Percentiles rank a stretch among this genome's conserved stretches.
phyloP scores from a whole-genome alignment of 306 rosid species.

The Vigna radiata region DNA sequence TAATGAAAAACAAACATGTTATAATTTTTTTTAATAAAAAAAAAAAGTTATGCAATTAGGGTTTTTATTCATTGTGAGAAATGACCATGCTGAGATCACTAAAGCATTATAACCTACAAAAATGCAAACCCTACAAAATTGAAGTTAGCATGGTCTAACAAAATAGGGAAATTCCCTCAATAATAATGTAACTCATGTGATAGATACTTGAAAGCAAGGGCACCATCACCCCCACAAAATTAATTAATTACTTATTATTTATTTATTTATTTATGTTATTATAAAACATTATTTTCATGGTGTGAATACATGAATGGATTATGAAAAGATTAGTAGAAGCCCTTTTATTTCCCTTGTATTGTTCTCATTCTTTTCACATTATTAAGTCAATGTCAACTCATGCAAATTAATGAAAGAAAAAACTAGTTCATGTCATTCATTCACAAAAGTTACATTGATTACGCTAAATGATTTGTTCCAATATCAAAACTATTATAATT shows the following conservation, averaged over 20 bases:
- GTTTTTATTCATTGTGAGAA: not conserved
- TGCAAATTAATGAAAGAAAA: not conserved
- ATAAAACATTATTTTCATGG: not conserved
- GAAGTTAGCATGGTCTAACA: not conserved
- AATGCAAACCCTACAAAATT: not conserved
- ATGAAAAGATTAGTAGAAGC: not conserved
- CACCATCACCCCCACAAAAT: not conserved
- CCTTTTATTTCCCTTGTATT: not conserved
- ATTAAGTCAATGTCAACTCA: not conserved
- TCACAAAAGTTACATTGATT: too few species aligned
- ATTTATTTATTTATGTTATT: too few species aligned
- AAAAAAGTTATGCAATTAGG: not conserved
- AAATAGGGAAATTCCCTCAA: not conserved
- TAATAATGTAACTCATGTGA: not conserved
- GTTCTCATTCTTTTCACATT: not conserved
- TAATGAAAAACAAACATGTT: too few species aligned
- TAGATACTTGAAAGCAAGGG: not conserved
- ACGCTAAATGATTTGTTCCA: too few species aligned
- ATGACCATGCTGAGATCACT: not conserved
- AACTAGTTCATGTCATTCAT: not conserved
- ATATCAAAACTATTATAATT: too few species aligned
- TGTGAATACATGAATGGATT: not conserved
- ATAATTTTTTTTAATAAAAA: too few species aligned
- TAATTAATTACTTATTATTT: not conserved
- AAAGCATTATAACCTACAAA: not conserved